Percentiles rank a stretch among this genome's conserved stretches.
Conservation (phyloP, 2,329 filamentous ascomycete species). For the Blastomyces percursus region DNA sequence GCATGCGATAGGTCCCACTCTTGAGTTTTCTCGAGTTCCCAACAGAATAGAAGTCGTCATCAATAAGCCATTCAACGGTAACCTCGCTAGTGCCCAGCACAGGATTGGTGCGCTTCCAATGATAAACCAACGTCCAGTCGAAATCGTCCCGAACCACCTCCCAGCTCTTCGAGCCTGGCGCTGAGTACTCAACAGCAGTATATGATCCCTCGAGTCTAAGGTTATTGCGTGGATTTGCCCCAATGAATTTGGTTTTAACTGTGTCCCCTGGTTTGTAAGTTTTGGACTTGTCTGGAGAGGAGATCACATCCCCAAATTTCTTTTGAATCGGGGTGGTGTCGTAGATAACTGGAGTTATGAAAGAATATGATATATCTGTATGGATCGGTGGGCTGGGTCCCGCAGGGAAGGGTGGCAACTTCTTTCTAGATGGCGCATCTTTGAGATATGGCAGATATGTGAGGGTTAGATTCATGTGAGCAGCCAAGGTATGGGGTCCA, state of each 20-base stretch:
- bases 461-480: conserved; percentile 80
- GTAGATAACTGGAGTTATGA: conserved; percentile 68
- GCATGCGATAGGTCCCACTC: conserved; percentile 61
- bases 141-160: conserved; percentile 55
- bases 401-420: conserved; percentile 33
- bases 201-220: conserved; percentile 68
- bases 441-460: conserved; percentile 57
- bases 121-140: conserved; percentile 75
- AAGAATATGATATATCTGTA: conserved; percentile 59
- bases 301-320: conserved; percentile 57
- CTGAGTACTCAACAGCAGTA: conserved; percentile 59
- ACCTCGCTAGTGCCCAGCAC: conserved; percentile 68
- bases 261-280: conserved; percentile 50
- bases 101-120: conserved; percentile 63
- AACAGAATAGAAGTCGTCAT: conserved; percentile 40
- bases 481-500: conserved; percentile 69
- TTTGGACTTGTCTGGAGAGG: conserved; percentile 41
- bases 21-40: conserved; percentile 26
- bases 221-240: conserved; percentile 83
- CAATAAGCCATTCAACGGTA: conserved; percentile 68
- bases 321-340: conserved; percentile 58
- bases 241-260: conserved; percentile 62
- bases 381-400: conserved; percentile 68
- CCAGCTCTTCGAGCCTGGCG: conserved; percentile 46
- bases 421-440: conserved; percentile 32